Base-by-base conservation (phyloP, 805 yeast genomes). In the Sugiyamaella floridensis region DNA sequence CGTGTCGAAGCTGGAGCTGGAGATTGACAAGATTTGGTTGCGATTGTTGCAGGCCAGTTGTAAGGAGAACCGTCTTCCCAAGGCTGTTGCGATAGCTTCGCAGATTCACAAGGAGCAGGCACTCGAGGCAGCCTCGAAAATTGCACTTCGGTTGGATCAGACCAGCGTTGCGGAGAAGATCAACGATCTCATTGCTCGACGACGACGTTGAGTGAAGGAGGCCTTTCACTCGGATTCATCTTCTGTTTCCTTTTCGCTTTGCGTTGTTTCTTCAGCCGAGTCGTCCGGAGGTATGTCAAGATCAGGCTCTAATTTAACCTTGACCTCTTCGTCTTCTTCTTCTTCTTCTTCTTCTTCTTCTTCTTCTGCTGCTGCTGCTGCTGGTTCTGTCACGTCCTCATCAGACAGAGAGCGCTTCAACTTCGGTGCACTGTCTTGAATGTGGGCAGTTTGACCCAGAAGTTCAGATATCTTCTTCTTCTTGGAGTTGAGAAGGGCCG, bases 71-170 rank as follows among this genome's bases (percentile, higher is more conserved):
- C 78, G 82, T 51, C 66, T 77, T 42, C 76, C 77, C 50, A 84
- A 83, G 66, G 93, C 95, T 0, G 72, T 81, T 56, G 82, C 85
- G 34, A 66, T 93, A 28, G 89, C 81, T 7, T 76, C 75, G 55
- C 80, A 85, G 62, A 73, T 92, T 60, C 80, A 81, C 59, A 85
- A 82, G 58, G 92, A 86, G 56, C 82, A 85, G 59, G 95, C 96
- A 2, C 71, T 90, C 56, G 77, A 76, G 51, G 97, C 97, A 0
- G 96, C 97, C 1, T 73, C 80, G 12, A 85, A 85, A 68, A 86
- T 92, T 51, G 89, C 96, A 0, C 86, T 86, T 62, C 77, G 96
- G 55, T 76, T 81, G 51, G 83, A 80, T 32, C 66, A 82, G 63
- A 69, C 72, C 14, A 63, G 70, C 1, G 64, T 86, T 54, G 82